Evolutionary conservation across 257 asterid genomes (phyloP).

Genomic region (Paraleonurus japonicus): DNA sequence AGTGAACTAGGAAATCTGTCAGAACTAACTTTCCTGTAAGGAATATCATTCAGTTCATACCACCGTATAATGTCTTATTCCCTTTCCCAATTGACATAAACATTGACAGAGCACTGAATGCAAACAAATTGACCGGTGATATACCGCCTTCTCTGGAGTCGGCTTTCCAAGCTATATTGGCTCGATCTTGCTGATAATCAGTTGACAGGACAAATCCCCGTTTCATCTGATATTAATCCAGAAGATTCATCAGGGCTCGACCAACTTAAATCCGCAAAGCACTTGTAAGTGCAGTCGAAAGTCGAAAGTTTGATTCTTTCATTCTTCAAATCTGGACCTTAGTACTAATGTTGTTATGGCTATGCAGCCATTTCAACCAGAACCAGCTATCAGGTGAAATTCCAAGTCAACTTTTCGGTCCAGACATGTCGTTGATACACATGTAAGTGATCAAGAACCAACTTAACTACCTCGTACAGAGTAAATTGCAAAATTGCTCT

Average conservation of each 20-base stretch:
- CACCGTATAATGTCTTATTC: background rate
- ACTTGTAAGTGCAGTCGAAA: slow-evolving; percentile 60
- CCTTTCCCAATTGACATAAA: background rate
- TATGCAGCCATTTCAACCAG: slow-evolving; percentile 85
- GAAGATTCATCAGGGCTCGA: slow-evolving; percentile 48
- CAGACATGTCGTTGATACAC: slow-evolving; percentile 77
- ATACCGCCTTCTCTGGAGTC: slow-evolving; percentile 84
- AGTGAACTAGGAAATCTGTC: slow-evolving; percentile 78
- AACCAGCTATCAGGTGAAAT: slow-evolving; percentile 79
- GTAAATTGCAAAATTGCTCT: no score
- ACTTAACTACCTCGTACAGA: background rate
- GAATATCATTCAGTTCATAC: background rate
- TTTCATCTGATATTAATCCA: slow-evolving; percentile 49
- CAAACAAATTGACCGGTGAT: slow-evolving; percentile 72
- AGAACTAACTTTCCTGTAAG: slow-evolving; percentile 81
- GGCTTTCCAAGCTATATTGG: slow-evolving; percentile 78
- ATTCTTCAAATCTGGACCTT: background rate
- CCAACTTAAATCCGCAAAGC: slow-evolving; percentile 76
- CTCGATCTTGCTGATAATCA: slow-evolving; percentile 84
- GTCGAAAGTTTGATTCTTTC: background rate
- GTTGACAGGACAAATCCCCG: slow-evolving; percentile 73
- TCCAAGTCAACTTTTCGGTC: slow-evolving; percentile 55
- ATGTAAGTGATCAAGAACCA: slow-evolving; percentile 52
- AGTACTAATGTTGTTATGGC: slow-evolving; percentile 18
- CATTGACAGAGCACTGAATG: slow-evolving; percentile 74